phyloP scores from a whole-genome alignment of 495 filamentous ascomycete genomes.

The Xylaria curta region DNA sequence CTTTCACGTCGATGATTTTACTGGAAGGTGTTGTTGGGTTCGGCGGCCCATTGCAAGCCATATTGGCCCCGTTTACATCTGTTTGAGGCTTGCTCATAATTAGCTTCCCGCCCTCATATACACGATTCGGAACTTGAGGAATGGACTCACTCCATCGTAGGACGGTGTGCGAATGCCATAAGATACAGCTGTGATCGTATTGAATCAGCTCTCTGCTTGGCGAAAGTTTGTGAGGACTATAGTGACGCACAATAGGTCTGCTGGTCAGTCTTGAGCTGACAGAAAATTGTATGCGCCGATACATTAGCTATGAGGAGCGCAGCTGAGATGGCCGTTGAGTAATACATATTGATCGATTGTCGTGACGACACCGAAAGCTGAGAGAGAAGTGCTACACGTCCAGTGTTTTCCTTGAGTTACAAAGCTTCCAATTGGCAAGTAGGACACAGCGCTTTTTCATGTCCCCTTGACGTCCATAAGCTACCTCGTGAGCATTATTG shows the following conservation, averaged over 20 bases:
- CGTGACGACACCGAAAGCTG: neutral
- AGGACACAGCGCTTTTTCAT: neutral
- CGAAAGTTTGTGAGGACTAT: neutral
- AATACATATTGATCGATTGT: neutral
- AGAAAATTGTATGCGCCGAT: slow-evolving; percentile 55
- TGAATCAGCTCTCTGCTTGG: neutral
- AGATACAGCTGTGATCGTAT: slow-evolving; percentile 22
- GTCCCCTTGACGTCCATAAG: neutral
- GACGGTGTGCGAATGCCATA: slow-evolving; percentile 48
- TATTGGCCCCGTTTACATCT: slow-evolving; percentile 55
- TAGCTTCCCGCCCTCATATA: neutral
- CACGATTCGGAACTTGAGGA: neutral
- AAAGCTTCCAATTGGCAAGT: neutral
- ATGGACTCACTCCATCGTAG: slow-evolving; percentile 45
- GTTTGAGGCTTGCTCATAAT: slow-evolving; percentile 49
- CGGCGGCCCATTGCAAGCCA: slow-evolving; percentile 64
- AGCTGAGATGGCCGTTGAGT: slow-evolving; percentile 12
- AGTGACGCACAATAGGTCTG: slow-evolving; percentile 33
- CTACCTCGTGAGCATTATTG: neutral
- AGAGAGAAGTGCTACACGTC: neutral
- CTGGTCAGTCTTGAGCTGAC: slow-evolving; percentile 42
- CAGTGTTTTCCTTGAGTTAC: neutral
- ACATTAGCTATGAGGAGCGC: slow-evolving; percentile 36
- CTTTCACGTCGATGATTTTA: slow-evolving; percentile 55
- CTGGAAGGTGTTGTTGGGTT: slow-evolving; percentile 56